Conservation (phyloP, 495 filamentous ascomycete species). For the Trichoderma gamsii region DNA sequence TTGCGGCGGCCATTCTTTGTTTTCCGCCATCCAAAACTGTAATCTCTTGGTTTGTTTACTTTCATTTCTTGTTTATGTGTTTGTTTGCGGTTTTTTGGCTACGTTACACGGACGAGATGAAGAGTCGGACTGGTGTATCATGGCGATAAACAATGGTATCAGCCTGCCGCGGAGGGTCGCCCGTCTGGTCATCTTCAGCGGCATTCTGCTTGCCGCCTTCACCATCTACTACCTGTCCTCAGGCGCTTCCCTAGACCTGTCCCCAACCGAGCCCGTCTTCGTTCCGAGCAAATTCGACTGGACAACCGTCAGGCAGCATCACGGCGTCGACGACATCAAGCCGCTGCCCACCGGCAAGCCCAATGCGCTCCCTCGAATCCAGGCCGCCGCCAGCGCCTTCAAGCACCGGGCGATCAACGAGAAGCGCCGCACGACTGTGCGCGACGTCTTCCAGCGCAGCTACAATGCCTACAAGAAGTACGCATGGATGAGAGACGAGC, state of each 20-base stretch:
- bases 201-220: not conserved
- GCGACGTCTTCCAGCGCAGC: conserved; percentile 59
- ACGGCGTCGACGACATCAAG: conserved; percentile 54
- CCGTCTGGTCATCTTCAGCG: not conserved
- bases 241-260: not conserved
- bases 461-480: conserved; percentile 72
- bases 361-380: conserved; percentile 58
- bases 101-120: not conserved
- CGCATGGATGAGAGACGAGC: conserved; percentile 75
- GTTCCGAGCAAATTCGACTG: conserved; percentile 43
- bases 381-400: conserved; percentile 55
- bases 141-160: conserved; percentile 3
- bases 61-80: not conserved
- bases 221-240: not conserved
- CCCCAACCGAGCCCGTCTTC: conserved; percentile 19
- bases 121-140: not conserved
- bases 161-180: conserved; percentile 7
- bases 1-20: not conserved
- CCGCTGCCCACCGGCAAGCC: conserved; percentile 55
- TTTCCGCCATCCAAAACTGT: not conserved
- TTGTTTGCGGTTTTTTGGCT: not conserved
- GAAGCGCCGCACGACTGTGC: conserved; percentile 49
- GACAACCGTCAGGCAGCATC: conserved; percentile 52
- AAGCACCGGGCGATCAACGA: conserved; percentile 44
- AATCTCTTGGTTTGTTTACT: not conserved